phyloP scores from a whole-genome alignment of 106 monocot species.

The Dendrobium officinale region DNA sequence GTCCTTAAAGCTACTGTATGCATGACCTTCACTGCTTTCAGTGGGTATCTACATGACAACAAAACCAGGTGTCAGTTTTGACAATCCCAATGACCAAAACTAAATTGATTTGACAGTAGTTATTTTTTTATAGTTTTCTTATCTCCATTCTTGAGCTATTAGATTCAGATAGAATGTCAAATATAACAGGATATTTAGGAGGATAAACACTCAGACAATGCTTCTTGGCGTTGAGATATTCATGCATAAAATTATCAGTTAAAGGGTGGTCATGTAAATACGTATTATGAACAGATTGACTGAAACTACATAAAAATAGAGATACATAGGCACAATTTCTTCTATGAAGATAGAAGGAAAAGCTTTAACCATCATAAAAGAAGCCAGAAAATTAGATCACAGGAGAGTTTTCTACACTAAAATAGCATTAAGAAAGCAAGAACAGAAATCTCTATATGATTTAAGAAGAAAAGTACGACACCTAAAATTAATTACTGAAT shows the following conservation, averaged over 20 bases:
- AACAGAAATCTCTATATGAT: background rate
- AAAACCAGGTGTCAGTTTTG: background rate
- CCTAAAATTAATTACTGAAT: too few relatives aligned
- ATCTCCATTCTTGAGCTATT: background rate
- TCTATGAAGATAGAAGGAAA: background rate
- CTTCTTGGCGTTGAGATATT: too few relatives aligned
- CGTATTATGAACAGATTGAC: background rate
- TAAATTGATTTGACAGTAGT: background rate
- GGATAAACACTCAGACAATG: too few relatives aligned
- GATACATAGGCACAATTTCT: background rate
- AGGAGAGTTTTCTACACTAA: too few relatives aligned
- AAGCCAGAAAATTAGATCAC: too few relatives aligned
- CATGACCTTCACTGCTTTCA: constrained; percentile 99
- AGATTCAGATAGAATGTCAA: too few relatives aligned
- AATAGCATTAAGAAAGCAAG: background rate
- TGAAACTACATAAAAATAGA: background rate
- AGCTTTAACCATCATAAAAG: too few relatives aligned
- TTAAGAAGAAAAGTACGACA: background rate
- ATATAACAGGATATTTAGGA: too few relatives aligned
- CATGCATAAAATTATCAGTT: too few relatives aligned
- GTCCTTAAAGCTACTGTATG: constrained; percentile 94
- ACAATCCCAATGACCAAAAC: background rate
- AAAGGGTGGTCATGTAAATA: too few relatives aligned
- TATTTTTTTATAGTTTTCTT: background rate
- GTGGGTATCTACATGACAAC: constrained; percentile 55